Percentiles rank a stretch among this genome's conserved stretches.
These are phyloP conservation scores for Monosporozyma solicola DNA, from an alignment of 805 yeast genomes.

Conservation along the genomic window DNA sequence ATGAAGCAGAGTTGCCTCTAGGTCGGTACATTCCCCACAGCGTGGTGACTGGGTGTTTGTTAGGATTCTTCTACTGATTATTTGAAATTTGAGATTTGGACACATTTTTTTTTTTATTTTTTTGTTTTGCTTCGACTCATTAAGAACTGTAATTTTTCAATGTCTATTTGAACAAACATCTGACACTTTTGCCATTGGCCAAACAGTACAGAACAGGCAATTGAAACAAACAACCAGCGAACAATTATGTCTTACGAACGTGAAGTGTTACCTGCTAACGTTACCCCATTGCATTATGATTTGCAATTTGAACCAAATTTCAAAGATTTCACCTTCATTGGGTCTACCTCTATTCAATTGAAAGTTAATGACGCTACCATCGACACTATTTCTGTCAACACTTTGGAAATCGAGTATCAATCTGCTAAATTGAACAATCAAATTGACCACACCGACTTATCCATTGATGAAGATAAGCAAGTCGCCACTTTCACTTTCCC, in stretches of 20 bases:
- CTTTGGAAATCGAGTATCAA: constrained; percentile 56
- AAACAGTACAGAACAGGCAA: too few species aligned
- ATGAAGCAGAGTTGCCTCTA: too few species aligned
- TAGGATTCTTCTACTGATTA: neutral
- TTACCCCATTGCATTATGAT: constrained; percentile 67
- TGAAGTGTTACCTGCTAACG: constrained; percentile 48
- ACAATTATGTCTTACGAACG: constrained; percentile 13
- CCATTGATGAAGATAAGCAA: constrained; percentile 45
- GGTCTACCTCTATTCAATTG: constrained; percentile 45
- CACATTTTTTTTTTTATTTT: neutral
- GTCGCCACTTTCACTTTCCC: constrained; percentile 52
- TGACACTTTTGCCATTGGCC: too few species aligned
- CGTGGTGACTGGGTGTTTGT: neutral
- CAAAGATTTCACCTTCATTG: constrained; percentile 48
- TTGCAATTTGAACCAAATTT: constrained; percentile 55
- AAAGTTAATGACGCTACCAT: constrained; percentile 39
- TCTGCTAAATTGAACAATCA: constrained; percentile 35
- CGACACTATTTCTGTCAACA: constrained; percentile 45
- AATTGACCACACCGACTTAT: constrained; percentile 34
- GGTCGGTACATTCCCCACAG: neutral
- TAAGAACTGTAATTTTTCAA: too few species aligned
- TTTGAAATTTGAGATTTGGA: neutral
- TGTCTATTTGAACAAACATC: too few species aligned
- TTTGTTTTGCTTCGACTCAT: too few species aligned
- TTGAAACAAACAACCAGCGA: neutral